Base-by-base conservation (phyloP, 768 basidiomycete species). In the Arthromyces matolae region DNA sequence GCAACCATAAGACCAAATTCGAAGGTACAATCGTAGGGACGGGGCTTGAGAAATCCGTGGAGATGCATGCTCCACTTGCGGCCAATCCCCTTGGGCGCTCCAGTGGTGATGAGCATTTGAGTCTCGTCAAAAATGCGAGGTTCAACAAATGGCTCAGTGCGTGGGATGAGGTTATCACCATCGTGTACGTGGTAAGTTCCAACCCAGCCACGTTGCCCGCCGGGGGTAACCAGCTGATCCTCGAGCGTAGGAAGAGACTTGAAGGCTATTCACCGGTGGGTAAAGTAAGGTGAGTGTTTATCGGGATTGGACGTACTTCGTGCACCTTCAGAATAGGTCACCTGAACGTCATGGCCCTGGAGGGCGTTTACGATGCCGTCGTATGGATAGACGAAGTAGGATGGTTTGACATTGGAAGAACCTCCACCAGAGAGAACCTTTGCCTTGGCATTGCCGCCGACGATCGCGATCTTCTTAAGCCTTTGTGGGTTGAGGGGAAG, bases 321-420 rank as follows among this genome's bases (percentile, higher is more conserved):
- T 10, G 85, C 84, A 18, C 87, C 87, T 59, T 88, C 85, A 43
- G 76, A 75, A 55, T 82, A 87, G 0, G 75, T 74, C n/a, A 89
- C 69, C 55, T 86, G 71, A 2, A 82, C 72, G 25, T 70, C 66
- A 10, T 69, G 68, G 24, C 64, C 54, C n/a, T n/a, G n/a, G 18
- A 89, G 67, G 0, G 80, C 84, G 12, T 75, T 71, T 13, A 77
- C 72, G 25, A 93, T 81, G 2, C 90, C 90, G 22, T 90, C 79
- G 60, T 80, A 89, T 0, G 91, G 90, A 5, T 80, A 81, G 38
- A 86, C 65, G 52, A 86, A 86, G 70, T 87, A 93, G 3, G 82
- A 82, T 1, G 88, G 72, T 56, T 87, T 84, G 33, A 91, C 70
- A 3, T 78, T 74, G 0, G 87, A 87, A 13, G 83, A 84, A 25